A percentile compares a stretch with the other conserved stretches of the same genome.
These are phyloP conservation scores for Chrysosporium queenslandicum DNA, from an alignment of 2,329 filamentous ascomycete species.

Conservation along the genomic window DNA sequence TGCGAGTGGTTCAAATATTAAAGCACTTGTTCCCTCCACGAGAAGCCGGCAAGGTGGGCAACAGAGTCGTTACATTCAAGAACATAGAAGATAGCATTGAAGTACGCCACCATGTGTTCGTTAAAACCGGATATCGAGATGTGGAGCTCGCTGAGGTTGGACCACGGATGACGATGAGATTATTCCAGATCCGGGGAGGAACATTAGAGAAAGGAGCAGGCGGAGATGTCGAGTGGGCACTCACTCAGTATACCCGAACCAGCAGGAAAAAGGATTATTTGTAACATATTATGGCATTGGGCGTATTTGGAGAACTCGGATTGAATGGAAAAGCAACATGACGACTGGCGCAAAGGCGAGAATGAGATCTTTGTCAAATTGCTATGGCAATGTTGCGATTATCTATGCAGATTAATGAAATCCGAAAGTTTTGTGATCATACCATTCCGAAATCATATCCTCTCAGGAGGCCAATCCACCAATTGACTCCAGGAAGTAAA, in stretches of 20 bases:
- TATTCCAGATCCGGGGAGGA: slow-evolving; percentile 85
- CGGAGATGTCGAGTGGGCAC: slow-evolving; percentile 90
- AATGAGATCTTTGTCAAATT: not conserved
- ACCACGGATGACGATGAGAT: slow-evolving; percentile 91
- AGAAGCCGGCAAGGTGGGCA: slow-evolving; percentile 75
- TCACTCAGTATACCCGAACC: slow-evolving; percentile 91
- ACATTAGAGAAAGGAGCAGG: slow-evolving; percentile 83
- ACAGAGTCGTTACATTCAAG: slow-evolving; percentile 82
- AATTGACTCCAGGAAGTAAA: not conserved
- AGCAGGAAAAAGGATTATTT: slow-evolving; percentile 93
- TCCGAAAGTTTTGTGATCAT: not conserved
- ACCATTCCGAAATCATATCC: not conserved
- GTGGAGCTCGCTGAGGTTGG: slow-evolving; percentile 85
- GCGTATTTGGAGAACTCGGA: not conserved
- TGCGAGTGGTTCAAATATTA: slow-evolving; percentile 75
- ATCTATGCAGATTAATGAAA: not conserved
- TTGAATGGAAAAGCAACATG: not conserved
- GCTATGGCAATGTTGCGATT: not conserved
- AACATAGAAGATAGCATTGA: slow-evolving; percentile 84
- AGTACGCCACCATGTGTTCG: slow-evolving; percentile 87
- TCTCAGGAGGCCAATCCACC: not conserved
- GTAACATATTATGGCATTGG: slow-evolving; percentile 31
- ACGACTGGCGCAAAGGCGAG: slow-evolving; percentile 1
- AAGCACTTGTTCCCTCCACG: slow-evolving; percentile 91
- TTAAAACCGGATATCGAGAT: slow-evolving; percentile 79